These are phyloP conservation scores for Hyaloperonospora arabidopsidis DNA, from an alignment of 352 stramenopile genomes.

Conservation along the genomic window DNA sequence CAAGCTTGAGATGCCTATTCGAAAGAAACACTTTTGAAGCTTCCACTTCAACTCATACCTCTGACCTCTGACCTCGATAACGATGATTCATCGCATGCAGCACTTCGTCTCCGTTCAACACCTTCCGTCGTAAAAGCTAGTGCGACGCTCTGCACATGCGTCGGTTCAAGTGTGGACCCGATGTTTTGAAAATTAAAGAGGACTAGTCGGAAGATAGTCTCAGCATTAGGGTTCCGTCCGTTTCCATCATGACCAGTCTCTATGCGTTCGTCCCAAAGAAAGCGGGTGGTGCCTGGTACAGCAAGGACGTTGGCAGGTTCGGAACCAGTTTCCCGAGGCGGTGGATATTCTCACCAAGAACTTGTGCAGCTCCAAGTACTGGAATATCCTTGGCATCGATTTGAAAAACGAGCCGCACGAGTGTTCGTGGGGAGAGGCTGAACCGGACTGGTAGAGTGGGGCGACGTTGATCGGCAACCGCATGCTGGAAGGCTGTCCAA, in stretches of 20 bases:
- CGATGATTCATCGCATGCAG: too few species aligned
- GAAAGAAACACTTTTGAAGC: too few species aligned
- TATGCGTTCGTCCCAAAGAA: constrained; percentile 43
- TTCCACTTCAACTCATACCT: too few species aligned
- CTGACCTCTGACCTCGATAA: too few species aligned
- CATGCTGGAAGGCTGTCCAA: constrained; percentile 48
- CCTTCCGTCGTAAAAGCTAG: too few species aligned
- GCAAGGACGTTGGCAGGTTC: constrained; percentile 31
- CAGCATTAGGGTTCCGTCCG: constrained; percentile 42
- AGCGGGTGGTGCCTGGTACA: constrained; percentile 56
- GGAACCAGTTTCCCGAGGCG: constrained; percentile 43
- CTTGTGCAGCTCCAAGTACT: constrained; percentile 44
- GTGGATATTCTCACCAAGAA: constrained; percentile 52
- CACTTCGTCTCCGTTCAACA: too few species aligned
- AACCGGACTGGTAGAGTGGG: constrained; percentile 46
- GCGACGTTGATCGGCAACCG: constrained; percentile 44
- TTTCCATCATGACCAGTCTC: constrained; percentile 62
- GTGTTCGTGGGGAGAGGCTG: constrained; percentile 35
- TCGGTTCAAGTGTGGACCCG: too few species aligned
- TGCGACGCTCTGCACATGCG: too few species aligned
- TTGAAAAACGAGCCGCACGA: constrained; percentile 61
- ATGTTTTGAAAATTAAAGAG: constrained; percentile 9
- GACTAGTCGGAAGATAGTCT: constrained; percentile 38
- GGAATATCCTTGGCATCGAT: constrained; percentile 58
- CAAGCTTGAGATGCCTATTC: too few species aligned